These are phyloP conservation scores for Graphilbum ipis-grandicollis DNA, from an alignment of 2,329 filamentous ascomycete species.

Conservation along the genomic window DNA sequence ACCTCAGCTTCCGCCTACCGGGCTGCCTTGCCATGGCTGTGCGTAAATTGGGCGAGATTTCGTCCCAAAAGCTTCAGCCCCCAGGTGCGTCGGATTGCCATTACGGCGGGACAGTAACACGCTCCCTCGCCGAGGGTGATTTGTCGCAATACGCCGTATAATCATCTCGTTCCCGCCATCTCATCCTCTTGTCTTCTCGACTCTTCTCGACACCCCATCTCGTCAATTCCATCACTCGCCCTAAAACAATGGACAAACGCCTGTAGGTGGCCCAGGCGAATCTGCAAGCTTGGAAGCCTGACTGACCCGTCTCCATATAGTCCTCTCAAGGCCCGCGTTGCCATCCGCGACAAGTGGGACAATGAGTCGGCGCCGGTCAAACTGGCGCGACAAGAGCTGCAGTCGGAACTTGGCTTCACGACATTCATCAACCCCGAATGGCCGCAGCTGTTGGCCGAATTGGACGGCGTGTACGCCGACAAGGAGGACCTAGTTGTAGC, in stretches of 20 bases:
- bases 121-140: too few species aligned
- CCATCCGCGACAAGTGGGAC: slow-evolving; percentile 25
- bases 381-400: slow-evolving; percentile 15
- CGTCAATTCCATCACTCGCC: too few species aligned
- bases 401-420: slow-evolving; percentile 20
- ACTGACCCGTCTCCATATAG: slow-evolving; percentile 14
- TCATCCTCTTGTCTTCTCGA: background rate
- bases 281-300: too few species aligned
- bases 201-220: background rate
- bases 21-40: too few species aligned
- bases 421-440: slow-evolving; percentile 25
- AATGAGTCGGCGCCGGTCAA: slow-evolving; percentile 17
- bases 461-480: slow-evolving; percentile 22
- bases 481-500: slow-evolving; percentile 19
- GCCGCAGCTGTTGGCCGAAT: slow-evolving; percentile 20
- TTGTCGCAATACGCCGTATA: too few species aligned
- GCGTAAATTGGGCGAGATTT: too few species aligned
- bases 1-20: too few species aligned
- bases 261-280: background rate
- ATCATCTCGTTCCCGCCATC: too few species aligned
- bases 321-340: slow-evolving; percentile 23
- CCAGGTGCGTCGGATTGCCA: too few species aligned
- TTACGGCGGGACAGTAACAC: too few species aligned
- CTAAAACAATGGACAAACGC: background rate
- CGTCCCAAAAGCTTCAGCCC: too few species aligned